Conservation (phyloP, 352 stramenopile genomes). For the Elongisporangium prolatum region DNA sequence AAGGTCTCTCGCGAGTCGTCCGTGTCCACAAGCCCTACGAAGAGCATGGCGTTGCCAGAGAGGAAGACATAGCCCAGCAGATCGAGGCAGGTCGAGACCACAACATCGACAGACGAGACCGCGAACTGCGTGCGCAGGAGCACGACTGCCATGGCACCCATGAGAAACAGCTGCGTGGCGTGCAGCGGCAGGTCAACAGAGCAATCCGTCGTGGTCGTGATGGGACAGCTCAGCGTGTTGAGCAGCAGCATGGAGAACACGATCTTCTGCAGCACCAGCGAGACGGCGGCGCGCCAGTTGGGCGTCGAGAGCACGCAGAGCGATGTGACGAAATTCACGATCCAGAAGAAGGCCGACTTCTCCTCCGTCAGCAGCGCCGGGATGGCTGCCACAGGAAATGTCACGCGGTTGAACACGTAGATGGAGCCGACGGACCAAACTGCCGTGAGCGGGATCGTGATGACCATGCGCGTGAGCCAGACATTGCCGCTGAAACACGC, state of each 20-base stretch:
- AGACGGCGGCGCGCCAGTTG: constrained; percentile 18
- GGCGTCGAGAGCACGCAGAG: constrained; percentile 29
- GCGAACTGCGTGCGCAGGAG: constrained; percentile 21
- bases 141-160: constrained; percentile 26
- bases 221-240: constrained; percentile 35
- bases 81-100: constrained; percentile 27
- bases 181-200: constrained; percentile 15
- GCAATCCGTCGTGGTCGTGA: constrained; percentile 8
- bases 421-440: constrained; percentile 28
- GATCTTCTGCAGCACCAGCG: constrained; percentile 31
- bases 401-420: constrained; percentile 12
- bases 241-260: constrained; percentile 33
- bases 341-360: constrained; percentile 33
- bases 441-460: constrained; percentile 17
- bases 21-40: constrained; percentile 42
- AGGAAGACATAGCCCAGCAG: constrained; percentile 35
- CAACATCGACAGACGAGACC: constrained; percentile 26
- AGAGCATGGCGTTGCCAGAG: constrained; percentile 21
- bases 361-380: constrained; percentile 17
- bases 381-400: constrained; percentile 26
- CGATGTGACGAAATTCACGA: constrained; percentile 25
- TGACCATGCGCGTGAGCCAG: constrained; percentile 12
- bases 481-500: constrained; percentile 23
- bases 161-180: constrained; percentile 27
- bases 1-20: constrained; percentile 23